phyloP scores from a whole-genome alignment of 2,329 filamentous ascomycete genomes.

The Aspergillus sclerotialis region DNA sequence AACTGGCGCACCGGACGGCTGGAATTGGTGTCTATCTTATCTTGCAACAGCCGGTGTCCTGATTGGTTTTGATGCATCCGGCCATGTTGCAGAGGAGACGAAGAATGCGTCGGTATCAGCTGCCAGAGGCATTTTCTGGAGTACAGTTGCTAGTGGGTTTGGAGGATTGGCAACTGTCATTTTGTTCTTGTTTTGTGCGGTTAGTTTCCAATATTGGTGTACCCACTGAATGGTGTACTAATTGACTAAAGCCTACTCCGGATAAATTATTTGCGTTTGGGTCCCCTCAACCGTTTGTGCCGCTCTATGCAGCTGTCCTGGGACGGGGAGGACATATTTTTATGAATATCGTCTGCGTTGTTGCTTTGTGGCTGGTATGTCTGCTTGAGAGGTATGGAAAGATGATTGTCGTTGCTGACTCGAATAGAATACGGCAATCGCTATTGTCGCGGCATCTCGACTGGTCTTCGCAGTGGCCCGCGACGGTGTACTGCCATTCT shows the following conservation, averaged over 20 bases:
- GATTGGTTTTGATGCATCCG: conserved; percentile 56
- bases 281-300: conserved; percentile 53
- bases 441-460: conserved; percentile 53
- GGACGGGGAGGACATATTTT: conserved; percentile 52
- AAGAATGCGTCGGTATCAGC: conserved; percentile 47
- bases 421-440: conserved; percentile 52
- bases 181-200: conserved; percentile 53
- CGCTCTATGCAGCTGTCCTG: conserved; percentile 51
- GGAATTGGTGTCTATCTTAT: conserved; percentile 59
- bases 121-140: conserved; percentile 55
- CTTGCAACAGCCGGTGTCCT: conserved; percentile 54
- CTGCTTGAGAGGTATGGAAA: too few species aligned
- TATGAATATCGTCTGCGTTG: conserved; percentile 54
- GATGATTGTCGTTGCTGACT: too few species aligned
- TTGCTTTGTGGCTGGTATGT: conserved; percentile 46
- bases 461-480: conserved; percentile 57
- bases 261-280: conserved; percentile 48
- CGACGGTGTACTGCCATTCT: conserved; percentile 55
- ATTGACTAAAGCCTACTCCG: conserved; percentile 36
- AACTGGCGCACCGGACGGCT: conserved; percentile 48
- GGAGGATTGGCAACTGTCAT: conserved; percentile 52
- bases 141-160: conserved; percentile 50
- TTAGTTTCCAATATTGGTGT: conserved; percentile 18
- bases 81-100: conserved; percentile 56
- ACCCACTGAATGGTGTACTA: neutral